Conservation (phyloP, 345 rosid genomes). For the Rhizophora apiculata region DNA sequence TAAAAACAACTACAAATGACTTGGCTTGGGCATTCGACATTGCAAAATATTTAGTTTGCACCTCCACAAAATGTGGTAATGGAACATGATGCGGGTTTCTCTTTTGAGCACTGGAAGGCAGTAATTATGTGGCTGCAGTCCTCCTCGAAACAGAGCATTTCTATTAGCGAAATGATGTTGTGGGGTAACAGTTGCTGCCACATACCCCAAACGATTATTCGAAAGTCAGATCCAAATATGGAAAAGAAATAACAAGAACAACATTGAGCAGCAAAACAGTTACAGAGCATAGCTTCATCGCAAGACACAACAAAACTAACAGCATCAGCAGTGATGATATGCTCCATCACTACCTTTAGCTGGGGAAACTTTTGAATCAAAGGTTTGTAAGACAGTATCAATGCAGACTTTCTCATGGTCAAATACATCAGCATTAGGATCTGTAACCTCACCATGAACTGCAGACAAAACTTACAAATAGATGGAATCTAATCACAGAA, state of each 20-base stretch:
- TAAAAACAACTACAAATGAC: too few species aligned
- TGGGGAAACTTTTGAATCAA: slow-evolving; percentile 63
- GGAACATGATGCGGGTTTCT: slow-evolving; percentile 66
- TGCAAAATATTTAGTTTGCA: too few species aligned
- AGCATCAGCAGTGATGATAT: slow-evolving; percentile 85
- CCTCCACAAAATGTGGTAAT: background rate
- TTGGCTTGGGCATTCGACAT: too few species aligned
- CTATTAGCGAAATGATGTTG: slow-evolving; percentile 93
- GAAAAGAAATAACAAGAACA: background rate
- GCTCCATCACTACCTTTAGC: slow-evolving; percentile 88
- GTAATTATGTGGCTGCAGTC: slow-evolving; percentile 86
- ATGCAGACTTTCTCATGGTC: slow-evolving; percentile 90
- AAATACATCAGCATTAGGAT: slow-evolving; percentile 72
- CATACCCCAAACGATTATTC: slow-evolving; percentile 39
- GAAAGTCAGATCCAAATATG: slow-evolving; percentile 2
- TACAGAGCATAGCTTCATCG: slow-evolving; percentile 50
- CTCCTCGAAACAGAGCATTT: slow-evolving; percentile 90
- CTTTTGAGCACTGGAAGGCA: slow-evolving; percentile 96
- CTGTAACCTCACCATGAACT: slow-evolving; percentile 99
- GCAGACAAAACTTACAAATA: slow-evolving; percentile 16
- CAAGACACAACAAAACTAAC: slow-evolving; percentile 78
- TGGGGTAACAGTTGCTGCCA: slow-evolving; percentile 96
- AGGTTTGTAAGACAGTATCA: slow-evolving; percentile 70
- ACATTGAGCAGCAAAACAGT: background rate
- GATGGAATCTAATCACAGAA: background rate